Evolutionary conservation across 176 grass and related monocot species (phyloP).

Genomic region (Chrysopogon serrulatus): DNA sequence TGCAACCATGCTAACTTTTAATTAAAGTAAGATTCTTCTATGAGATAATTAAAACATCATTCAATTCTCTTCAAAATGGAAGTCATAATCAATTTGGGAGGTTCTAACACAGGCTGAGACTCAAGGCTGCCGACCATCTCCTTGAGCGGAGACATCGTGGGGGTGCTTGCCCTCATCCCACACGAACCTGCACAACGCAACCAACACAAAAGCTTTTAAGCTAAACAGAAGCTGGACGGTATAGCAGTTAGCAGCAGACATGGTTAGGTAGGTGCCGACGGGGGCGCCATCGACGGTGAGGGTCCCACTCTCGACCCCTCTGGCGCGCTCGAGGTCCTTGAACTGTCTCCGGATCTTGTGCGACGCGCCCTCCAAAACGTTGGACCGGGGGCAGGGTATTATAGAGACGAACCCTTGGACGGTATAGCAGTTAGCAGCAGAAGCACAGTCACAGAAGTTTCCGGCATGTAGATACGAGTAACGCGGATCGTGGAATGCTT

Average conservation of each 20-base stretch:
- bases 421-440: not conserved
- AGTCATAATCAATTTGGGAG: not conserved
- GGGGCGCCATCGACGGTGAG: conserved; percentile 90
- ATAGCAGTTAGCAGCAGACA: not conserved
- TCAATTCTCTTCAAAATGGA: not conserved
- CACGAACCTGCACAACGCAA: conserved; percentile 52
- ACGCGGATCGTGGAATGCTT: too few species aligned
- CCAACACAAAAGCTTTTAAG: not conserved
- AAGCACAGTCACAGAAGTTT: too few species aligned
- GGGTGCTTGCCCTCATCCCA: conserved; percentile 93
- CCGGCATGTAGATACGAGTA: too few species aligned
- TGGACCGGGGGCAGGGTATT: too few species aligned
- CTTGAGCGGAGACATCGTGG: conserved; percentile 77
- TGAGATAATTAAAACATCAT: not conserved
- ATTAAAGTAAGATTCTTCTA: not conserved
- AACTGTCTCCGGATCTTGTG: conserved; percentile 97
- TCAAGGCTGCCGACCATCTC: conserved; percentile 72
- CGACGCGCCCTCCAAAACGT: conserved; percentile 76
- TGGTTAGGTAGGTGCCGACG: conserved; percentile 82
- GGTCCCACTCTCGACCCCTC: conserved; percentile 40
- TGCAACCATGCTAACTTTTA: not conserved
- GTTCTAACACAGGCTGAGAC: conserved; percentile 38
- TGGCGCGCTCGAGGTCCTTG: conserved; percentile 73
- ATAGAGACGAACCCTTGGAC: too few species aligned
- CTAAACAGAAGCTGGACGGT: not conserved